Evolutionary conservation across 2,329 filamentous ascomycete genomes (phyloP), one percentile per base, ranked within the genome.

Genomic region (Trichoderma oligosporum): DNA sequence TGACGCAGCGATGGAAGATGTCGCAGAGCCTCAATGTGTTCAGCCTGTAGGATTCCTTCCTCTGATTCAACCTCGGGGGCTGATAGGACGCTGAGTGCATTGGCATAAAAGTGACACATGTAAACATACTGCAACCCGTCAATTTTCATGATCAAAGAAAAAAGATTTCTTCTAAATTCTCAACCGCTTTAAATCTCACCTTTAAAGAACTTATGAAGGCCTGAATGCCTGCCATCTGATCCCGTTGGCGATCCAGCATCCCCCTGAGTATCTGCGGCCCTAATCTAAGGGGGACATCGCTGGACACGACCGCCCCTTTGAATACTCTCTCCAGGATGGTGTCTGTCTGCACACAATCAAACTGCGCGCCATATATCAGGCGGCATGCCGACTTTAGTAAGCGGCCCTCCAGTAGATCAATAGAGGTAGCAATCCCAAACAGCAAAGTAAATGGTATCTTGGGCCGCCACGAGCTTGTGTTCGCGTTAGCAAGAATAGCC

Each of bases 101-200:
- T 93, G 36, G 87, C 87, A 64, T 90, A 93, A 66, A 89, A 93
- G 68, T 91, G 88, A 57, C 86, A 89, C 89, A 95, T 92, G 67
- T 91, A 91, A 1, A 86, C 84, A 71, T 93, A 94, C 82, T 90
- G 42, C n/a, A 16, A 18, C 16, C 25, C 6, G 33, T 35, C 36
- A 5, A 20, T 16, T 38, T 58, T 35, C n/a, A 12, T 24, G 25
- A 46, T 16, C 5, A 24, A n/a, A n/a, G n/a, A n/a, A n/a, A n/a
- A n/a, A n/a, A n/a, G n/a, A n/a, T n/a, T n/a, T n/a, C n/a, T n/a
- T n/a, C n/a, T n/a, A n/a, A n/a, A n/a, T n/a, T n/a, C n/a, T n/a
- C n/a, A n/a, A n/a, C n/a, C 9, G 14, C 8, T 8, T 31, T 25
- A 11, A 3, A 33, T 53, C 70, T 63, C 69, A 85, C 85, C 77